Conservation (phyloP, 257 asterid species). For the Solanum ossicruentum region DNA sequence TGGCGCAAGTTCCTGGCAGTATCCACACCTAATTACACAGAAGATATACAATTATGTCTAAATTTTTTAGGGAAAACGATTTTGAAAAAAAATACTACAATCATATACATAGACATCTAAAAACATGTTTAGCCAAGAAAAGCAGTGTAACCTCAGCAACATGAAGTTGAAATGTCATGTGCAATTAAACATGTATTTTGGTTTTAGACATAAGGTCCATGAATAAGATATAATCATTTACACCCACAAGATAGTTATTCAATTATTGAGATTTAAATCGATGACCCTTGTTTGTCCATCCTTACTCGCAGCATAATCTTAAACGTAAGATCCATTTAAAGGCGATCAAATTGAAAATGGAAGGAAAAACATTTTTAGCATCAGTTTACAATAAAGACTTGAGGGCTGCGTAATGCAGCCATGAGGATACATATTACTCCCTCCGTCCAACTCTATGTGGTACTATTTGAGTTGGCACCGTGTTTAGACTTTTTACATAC, state of each 20-base stretch:
- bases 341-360: background rate
- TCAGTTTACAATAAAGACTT: background rate
- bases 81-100: background rate
- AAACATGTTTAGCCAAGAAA: background rate
- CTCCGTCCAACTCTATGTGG: too few relatives aligned
- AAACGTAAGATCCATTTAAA: background rate
- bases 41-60: background rate
- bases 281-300: background rate
- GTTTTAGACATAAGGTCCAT: background rate
- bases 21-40: conserved; percentile 81
- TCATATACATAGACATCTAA: background rate
- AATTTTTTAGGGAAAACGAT: background rate
- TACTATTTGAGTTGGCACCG: too few relatives aligned
- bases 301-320: background rate
- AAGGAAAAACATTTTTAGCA: background rate
- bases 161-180: background rate
- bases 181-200: background rate
- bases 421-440: background rate
- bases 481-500: too few relatives aligned
- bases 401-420: background rate
- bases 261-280: background rate
- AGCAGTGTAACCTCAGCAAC: background rate
- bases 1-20: conserved; percentile 83
- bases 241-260: background rate
- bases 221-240: background rate